Evolutionary conservation across 2,329 filamentous ascomycete genomes (phyloP), one percentile per base, ranked within the genome.

Genomic region (Clonostachys byssicola): DNA sequence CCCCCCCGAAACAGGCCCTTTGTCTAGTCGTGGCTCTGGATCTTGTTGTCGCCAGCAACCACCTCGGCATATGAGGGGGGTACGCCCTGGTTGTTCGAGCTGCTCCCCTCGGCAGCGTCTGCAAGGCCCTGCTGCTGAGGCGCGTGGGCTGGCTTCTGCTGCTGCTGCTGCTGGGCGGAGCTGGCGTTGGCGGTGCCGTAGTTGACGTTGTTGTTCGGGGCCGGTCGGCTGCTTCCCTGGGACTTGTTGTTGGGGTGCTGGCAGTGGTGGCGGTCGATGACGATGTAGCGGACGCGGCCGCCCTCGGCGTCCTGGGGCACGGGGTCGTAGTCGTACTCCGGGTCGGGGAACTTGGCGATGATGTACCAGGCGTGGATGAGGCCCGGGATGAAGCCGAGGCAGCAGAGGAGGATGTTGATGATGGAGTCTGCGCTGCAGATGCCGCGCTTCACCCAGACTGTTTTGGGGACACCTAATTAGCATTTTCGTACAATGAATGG

Each of bases 351-450:
- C 63, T 89, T 87, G 60, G 89, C 81, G 69, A 99, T 96, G 68
- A 97, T 95, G 78, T 97, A 99, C 92, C 94, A 97, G 52, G 92
- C 83, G 73, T 99, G 94, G 3, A 99, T 73, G 44, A 97, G 86
- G 51, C 92, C 92, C 17, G 92, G 92, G 50, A 97, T 68, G 62
- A 78, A 90, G 58, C 86, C 88, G 18, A 92, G 81, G 46, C 82
- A 64, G 68, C 88, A 94, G 59, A 97, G 89, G 42, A 92, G 86
- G 66, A 97, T 85, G 74, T 99, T 99, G 75, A 99, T 95, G 59
- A 97, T 61, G 9, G 88, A 92, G 72, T 97, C 94, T 48, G 86
- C 90, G 52, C 85, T 88, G 77, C 94, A 99, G 71, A 99, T 77
- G 54, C 94, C 94, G 60, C 87, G 77, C 74, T 97, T 99, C 51